A percentile compares a stretch with the other conserved stretches of the same genome.
These are phyloP conservation scores for Kazachstania viticola DNA, from an alignment of 805 yeast species.

Conservation along the genomic window DNA sequence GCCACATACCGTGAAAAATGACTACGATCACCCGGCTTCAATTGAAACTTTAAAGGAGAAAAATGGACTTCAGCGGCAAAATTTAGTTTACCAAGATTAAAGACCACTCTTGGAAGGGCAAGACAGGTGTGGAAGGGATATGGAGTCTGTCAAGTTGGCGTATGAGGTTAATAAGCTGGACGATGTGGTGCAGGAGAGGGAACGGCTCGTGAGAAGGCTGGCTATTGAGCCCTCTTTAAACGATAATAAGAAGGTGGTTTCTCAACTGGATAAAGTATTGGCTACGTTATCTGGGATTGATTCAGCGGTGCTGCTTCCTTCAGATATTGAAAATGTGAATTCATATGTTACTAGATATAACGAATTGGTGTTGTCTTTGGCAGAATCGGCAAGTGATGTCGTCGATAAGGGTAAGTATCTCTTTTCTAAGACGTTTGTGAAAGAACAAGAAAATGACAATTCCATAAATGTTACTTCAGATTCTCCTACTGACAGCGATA, in stretches of 20 bases:
- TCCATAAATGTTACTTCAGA: too few species aligned
- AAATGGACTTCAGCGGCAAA: too few species aligned
- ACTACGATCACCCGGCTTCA: too few species aligned
- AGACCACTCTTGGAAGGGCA: too few species aligned
- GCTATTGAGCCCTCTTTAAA: slow-evolving; percentile 15
- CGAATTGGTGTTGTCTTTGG: too few species aligned
- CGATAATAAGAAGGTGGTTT: slow-evolving; percentile 16
- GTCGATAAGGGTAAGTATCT: not conserved
- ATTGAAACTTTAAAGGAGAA: too few species aligned
- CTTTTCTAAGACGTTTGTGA: slow-evolving; percentile 1
- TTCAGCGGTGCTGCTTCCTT: not conserved
- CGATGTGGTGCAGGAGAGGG: slow-evolving; percentile 22
- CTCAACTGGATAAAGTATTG: slow-evolving; percentile 11
- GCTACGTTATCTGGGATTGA: not conserved
- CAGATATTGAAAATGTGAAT: slow-evolving; percentile 2
- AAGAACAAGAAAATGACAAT: not conserved
- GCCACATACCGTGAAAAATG: too few species aligned
- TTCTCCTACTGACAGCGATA: not conserved
- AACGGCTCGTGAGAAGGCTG: slow-evolving; percentile 12
- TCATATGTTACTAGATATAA: slow-evolving; percentile 7
- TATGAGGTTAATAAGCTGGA: slow-evolving; percentile 19
- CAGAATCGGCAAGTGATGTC: too few species aligned
- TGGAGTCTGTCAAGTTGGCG: slow-evolving; percentile 16
- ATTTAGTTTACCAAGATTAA: too few species aligned
- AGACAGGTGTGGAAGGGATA: too few species aligned